A percentile compares a stretch with the other conserved stretches of the same genome.
phyloP scores from a whole-genome alignment of 352 stramenopile species.

The Phytophthora sansomeana region DNA sequence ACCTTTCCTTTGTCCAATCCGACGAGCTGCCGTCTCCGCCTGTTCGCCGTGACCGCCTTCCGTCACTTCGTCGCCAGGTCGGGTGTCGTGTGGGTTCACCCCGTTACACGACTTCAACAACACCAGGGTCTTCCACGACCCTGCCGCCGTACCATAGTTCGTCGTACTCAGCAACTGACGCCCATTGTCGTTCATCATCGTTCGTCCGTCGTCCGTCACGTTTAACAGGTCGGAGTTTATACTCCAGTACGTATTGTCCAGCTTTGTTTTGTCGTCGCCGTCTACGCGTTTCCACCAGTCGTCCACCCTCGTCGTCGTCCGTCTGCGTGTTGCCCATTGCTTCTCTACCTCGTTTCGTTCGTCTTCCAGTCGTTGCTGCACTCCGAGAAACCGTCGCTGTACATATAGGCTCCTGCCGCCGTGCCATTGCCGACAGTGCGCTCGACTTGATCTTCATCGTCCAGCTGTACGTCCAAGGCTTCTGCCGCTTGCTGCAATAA shows the following conservation, averaged over 20 bases:
- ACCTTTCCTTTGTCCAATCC: too few species aligned
- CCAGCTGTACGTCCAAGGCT: background rate
- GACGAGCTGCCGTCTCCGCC: too few species aligned
- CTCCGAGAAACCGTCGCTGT: background rate
- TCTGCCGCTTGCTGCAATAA: background rate
- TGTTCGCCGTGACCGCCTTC: too few species aligned
- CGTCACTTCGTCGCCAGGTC: too few species aligned
- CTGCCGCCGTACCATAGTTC: background rate
- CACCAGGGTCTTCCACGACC: background rate
- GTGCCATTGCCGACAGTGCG: background rate
- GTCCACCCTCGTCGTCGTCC: background rate
- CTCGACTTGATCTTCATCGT: background rate
- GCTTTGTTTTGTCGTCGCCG: background rate
- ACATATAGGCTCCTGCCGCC: background rate
- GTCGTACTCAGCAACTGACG: background rate
- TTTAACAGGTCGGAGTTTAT: background rate
- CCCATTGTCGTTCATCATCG: background rate
- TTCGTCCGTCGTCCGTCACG: background rate
- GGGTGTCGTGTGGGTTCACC: too few species aligned
- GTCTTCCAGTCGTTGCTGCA: background rate
- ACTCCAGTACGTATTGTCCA: constrained; percentile 1
- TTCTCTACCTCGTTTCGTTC: background rate
- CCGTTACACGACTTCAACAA: background rate
- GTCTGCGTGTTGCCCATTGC: background rate
- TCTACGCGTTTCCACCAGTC: background rate